A percentile compares a stretch with the other conserved stretches of the same genome.
These are phyloP conservation scores for Penicillium coprophilum DNA, from an alignment of 495 filamentous ascomycete genomes.

Conservation along the genomic window DNA sequence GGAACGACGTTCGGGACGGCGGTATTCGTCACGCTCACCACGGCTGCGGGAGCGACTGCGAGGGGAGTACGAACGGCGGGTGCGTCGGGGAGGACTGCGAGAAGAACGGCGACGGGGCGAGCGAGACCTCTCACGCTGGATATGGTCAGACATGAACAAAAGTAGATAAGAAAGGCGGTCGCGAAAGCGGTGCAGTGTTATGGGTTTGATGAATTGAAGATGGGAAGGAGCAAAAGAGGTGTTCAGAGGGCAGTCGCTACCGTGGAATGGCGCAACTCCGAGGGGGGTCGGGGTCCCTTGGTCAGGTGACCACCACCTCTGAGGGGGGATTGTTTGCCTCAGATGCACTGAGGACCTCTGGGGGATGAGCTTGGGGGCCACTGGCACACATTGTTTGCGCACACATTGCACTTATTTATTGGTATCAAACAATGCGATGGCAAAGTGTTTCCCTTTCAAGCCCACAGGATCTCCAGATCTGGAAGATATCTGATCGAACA, in stretches of 20 bases:
- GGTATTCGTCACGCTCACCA: slow-evolving; percentile 64
- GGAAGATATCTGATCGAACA: slow-evolving; percentile 9
- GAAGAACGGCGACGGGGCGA: slow-evolving; percentile 81
- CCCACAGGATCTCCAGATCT: not conserved
- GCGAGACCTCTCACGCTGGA: slow-evolving; percentile 91
- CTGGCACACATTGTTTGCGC: slow-evolving; percentile 11
- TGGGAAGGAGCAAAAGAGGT: slow-evolving; percentile 10
- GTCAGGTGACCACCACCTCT: slow-evolving; percentile 31
- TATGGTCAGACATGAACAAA: slow-evolving; percentile 40
- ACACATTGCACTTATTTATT: slow-evolving; percentile 11
- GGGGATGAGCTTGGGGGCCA: slow-evolving; percentile 15
- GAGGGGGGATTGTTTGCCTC: slow-evolving; percentile 5
- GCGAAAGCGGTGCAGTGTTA: slow-evolving; percentile 13
- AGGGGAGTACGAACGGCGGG: slow-evolving; percentile 86
- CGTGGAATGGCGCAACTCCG: slow-evolving; percentile 6
- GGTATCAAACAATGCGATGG: not conserved
- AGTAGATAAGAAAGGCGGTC: slow-evolving; percentile 32
- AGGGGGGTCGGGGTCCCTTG: slow-evolving; percentile 12
- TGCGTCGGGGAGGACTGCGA: slow-evolving; percentile 70
- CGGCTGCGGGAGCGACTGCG: slow-evolving; percentile 90
- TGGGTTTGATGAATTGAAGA: slow-evolving; percentile 10
- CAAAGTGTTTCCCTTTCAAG: not conserved
- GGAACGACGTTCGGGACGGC: slow-evolving; percentile 74
- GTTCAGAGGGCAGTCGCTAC: slow-evolving; percentile 2
- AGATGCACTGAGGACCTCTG: slow-evolving; percentile 20